Base-by-base conservation (phyloP, 441 rosid species). In the Macaranga tanarius region DNA sequence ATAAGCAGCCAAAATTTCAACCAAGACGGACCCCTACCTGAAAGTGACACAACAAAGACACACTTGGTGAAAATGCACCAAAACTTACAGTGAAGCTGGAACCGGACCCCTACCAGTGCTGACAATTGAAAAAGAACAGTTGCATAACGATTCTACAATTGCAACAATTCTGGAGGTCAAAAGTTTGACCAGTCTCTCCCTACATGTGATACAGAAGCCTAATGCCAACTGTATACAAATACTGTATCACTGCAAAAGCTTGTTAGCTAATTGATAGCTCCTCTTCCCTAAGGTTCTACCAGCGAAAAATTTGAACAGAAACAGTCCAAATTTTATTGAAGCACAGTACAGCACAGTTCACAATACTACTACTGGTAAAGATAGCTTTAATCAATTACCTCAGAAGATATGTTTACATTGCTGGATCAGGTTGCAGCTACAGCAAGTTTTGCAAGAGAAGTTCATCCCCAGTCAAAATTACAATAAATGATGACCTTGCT, bases 191-290 rank as follows among this genome's bases (percentile, higher is more conserved):
- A 56, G 71, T 60, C 75, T 62, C 38, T 72, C 26, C 28, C 40
- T 19, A 15, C 78, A 40, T 62, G 75, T 67, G 76, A 77, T 65
- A 67, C 72, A 44, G 56, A 59, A 69, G 63, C 69, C 67, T 69
- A 31, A 60, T 47, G 76, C 69, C 71, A 56, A 71, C 71, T 66
- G 69, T 80, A 34, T 62, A 61, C 26, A 65, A 62, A 52, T 56
- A 55, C 70, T 72, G 77, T 62, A 66, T 62, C 81, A 69, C 81
- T 80, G 78, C 73, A 73, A 76, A 79, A 76, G 76, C 72, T 74
- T 55, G 55, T 60, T 25, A 50, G 73, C 62, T 62, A 4, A 4
- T 65, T 60, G 71, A 71, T 75, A 80, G 76, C 78, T 72, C 67
- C 83, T 45, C 47, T 65, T 64, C 67, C 72, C 34, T 20, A 64